phyloP scores from a whole-genome alignment of 352 stramenopile genomes.

The Globisporangium nagaii region DNA sequence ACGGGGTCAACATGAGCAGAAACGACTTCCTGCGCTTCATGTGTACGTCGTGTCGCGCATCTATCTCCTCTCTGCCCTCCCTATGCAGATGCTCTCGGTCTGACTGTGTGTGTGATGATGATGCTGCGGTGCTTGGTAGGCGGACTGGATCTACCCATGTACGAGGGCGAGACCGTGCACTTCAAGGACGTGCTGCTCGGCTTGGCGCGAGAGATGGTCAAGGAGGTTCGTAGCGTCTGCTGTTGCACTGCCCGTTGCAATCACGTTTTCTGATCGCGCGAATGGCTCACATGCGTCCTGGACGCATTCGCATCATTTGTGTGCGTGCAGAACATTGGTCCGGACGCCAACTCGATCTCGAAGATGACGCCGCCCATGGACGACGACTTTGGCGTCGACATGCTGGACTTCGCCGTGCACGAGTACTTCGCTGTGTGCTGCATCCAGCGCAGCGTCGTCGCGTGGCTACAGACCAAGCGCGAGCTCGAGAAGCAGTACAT shows the following conservation, averaged over 20 bases:
- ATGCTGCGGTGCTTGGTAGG: slow-evolving; percentile 17
- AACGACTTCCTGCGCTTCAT: slow-evolving; percentile 49
- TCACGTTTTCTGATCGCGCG: not conserved
- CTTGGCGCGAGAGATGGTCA: slow-evolving; percentile 77
- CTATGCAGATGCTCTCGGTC: too few species aligned
- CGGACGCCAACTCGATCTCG: slow-evolving; percentile 33
- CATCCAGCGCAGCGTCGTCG: slow-evolving; percentile 49
- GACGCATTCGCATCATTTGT: not conserved
- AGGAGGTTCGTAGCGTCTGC: slow-evolving; percentile 36
- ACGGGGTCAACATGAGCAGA: slow-evolving; percentile 34
- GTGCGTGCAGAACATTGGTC: slow-evolving; percentile 24
- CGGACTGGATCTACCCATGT: slow-evolving; percentile 70
- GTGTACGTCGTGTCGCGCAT: too few species aligned
- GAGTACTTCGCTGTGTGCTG: slow-evolving; percentile 59
- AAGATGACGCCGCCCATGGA: slow-evolving; percentile 34
- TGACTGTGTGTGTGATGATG: slow-evolving; percentile 1
- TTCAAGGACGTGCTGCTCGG: slow-evolving; percentile 86
- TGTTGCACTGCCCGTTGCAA: not conserved
- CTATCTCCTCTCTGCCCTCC: too few species aligned
- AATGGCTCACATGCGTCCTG: slow-evolving; percentile 1
- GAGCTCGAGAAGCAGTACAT: slow-evolving; percentile 66
- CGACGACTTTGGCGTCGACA: slow-evolving; percentile 24
- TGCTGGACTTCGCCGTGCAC: slow-evolving; percentile 58
- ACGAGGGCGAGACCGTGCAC: slow-evolving; percentile 75
- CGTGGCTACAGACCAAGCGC: slow-evolving; percentile 68